Evolutionary conservation across 805 yeast genomes (phyloP).

Genomic region (Schizosaccharomyces cryophilus): DNA sequence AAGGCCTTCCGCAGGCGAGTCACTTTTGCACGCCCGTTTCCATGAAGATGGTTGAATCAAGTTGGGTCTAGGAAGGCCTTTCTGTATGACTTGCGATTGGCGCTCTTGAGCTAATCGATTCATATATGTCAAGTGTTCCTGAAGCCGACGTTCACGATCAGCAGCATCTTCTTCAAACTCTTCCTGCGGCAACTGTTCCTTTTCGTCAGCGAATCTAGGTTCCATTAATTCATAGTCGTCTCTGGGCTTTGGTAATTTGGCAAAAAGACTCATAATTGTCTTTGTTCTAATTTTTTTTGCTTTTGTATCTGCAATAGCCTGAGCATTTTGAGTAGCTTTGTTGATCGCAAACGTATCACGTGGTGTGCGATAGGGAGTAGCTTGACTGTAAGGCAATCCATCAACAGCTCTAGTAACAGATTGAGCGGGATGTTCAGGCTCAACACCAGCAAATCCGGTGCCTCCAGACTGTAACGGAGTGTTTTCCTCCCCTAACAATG

Average conservation of each 20-base stretch:
- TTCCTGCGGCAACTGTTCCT: slow-evolving; percentile 7
- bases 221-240: slow-evolving; percentile 16
- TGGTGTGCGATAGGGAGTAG: slow-evolving; percentile 1
- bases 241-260: slow-evolving; percentile 18
- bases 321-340: slow-evolving; percentile 4
- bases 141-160: slow-evolving; percentile 12
- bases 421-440: slow-evolving; percentile 2
- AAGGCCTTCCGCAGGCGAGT: neutral
- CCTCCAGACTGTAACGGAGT: slow-evolving; percentile 7
- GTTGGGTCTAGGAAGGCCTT: slow-evolving; percentile 17
- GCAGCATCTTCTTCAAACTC: slow-evolving; percentile 11
- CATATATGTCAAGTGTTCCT: slow-evolving; percentile 7
- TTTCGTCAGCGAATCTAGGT: slow-evolving; percentile 15
- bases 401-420: neutral
- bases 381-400: neutral
- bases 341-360: slow-evolving; percentile 9
- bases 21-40: slow-evolving; percentile 1
- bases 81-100: slow-evolving; percentile 25
- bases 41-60: slow-evolving; percentile 4
- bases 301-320: slow-evolving; percentile 6
- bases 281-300: slow-evolving; percentile 4
- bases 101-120: slow-evolving; percentile 14
- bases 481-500: slow-evolving; percentile 14
- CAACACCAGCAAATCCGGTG: slow-evolving; percentile 2
- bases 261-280: slow-evolving; percentile 2